Conservation (phyloP, 2,329 filamentous ascomycete genomes). For the Aspergillus pseudotamarii region DNA sequence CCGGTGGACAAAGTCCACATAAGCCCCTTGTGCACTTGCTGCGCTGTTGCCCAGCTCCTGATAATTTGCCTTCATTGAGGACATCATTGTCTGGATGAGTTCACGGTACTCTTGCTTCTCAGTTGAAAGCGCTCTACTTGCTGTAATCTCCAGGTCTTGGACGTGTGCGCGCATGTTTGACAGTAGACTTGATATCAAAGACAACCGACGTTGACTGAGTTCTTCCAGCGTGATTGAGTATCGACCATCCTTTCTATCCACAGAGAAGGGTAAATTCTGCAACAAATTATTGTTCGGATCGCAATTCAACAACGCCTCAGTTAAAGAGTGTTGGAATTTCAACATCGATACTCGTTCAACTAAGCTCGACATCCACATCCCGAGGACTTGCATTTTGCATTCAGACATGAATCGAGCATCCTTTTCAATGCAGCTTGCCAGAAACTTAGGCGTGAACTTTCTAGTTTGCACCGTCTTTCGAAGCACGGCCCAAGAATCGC, state of each 20-base stretch:
- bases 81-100: constrained; percentile 60
- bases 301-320: constrained; percentile 56
- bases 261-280: constrained; percentile 60
- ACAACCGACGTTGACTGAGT: constrained; percentile 57
- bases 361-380: constrained; percentile 57
- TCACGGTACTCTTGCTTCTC: constrained; percentile 50
- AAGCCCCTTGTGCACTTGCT: constrained; percentile 50
- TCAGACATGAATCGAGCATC: constrained; percentile 46
- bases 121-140: constrained; percentile 39
- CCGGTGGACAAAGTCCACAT: constrained; percentile 64
- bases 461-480: constrained; percentile 51
- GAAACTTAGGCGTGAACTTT: constrained; percentile 51
- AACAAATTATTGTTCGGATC: constrained; percentile 52
- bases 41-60: constrained; percentile 51
- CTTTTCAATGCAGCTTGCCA: constrained; percentile 48
- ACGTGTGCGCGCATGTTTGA: constrained; percentile 61
- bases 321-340: constrained; percentile 63
- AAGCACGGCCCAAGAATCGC: constrained; percentile 52
- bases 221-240: constrained; percentile 56
- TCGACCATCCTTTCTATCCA: constrained; percentile 34
- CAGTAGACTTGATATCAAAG: constrained; percentile 58
- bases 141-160: constrained; percentile 38
- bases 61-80: constrained; percentile 63
- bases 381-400: constrained; percentile 53
- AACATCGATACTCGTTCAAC: constrained; percentile 63